Conservation (phyloP, 371 early-diverging fungal species). For the Basidiobolus meristosporus region DNA sequence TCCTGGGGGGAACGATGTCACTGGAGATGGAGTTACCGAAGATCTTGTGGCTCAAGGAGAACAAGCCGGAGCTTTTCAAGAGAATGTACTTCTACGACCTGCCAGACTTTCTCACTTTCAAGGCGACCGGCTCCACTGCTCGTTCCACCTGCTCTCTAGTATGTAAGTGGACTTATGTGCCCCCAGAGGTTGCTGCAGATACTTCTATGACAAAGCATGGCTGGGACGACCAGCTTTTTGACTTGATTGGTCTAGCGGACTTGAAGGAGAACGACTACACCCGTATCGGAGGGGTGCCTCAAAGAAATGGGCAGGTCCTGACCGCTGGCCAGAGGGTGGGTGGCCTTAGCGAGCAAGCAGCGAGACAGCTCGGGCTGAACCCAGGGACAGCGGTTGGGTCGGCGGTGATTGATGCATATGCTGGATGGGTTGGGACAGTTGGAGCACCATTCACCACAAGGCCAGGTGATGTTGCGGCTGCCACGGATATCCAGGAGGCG, state of each 20-base stretch:
- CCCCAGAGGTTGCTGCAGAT: conserved; percentile 4
- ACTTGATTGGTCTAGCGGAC: conserved; percentile 25
- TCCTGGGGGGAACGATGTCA: conserved; percentile 41
- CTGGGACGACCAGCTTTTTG: conserved; percentile 35
- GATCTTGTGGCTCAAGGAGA: conserved; percentile 40
- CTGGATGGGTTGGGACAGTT: conserved; percentile 37
- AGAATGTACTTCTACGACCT: not conserved
- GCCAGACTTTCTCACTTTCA: conserved; percentile 39
- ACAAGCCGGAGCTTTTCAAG: conserved; percentile 11
- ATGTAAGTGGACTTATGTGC: conserved; percentile 49
- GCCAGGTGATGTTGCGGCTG: conserved; percentile 3
- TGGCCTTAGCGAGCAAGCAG: conserved; percentile 25
- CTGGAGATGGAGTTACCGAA: conserved; percentile 64
- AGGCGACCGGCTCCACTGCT: conserved; percentile 27
- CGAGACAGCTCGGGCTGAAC: conserved; percentile 25
- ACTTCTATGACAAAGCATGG: conserved; percentile 9
- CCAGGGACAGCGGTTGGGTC: conserved; percentile 36
- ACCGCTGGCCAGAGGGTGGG: conserved; percentile 35
- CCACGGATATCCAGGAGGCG: conserved; percentile 11
- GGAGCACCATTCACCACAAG: conserved; percentile 14
- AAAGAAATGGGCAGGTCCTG: conserved; percentile 12
- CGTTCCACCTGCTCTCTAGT: conserved; percentile 42
- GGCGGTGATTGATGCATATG: conserved; percentile 59
- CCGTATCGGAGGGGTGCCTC: conserved; percentile 22
- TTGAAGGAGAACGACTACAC: conserved; percentile 20